A percentile compares a stretch with the other conserved stretches of the same genome.
Conservation (phyloP, 1,284 basidiomycete genomes). For the Mycena sp. region DNA sequence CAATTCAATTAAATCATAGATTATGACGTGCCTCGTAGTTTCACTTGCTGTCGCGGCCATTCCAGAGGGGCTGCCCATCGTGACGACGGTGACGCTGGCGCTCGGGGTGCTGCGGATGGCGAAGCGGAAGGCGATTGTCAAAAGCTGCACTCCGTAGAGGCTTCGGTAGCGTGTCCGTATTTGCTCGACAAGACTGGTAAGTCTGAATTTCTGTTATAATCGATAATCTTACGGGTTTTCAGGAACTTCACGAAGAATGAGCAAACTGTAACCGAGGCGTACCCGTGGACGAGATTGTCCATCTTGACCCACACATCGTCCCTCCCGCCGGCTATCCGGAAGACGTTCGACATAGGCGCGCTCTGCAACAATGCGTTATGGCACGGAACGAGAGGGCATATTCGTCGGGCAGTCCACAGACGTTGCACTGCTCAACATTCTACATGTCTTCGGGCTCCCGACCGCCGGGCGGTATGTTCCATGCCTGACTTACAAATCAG, state of each 20-base stretch:
- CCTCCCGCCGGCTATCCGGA: constrained; percentile 61
- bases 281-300: constrained; percentile 85
- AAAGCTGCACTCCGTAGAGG: constrained; percentile 96
- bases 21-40: constrained; percentile 56
- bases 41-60: constrained; percentile 98
- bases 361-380: constrained; percentile 78
- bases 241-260: constrained; percentile 98
- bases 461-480: constrained; percentile 71
- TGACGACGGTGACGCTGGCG: constrained; percentile 96
- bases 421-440: constrained; percentile 88
- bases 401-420: constrained; percentile 94
- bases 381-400: constrained; percentile 75
- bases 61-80: constrained; percentile 96
- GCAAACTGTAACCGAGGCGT: constrained; percentile 92
- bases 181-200: constrained; percentile 97
- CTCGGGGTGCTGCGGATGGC: constrained; percentile 95
- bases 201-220: constrained; percentile 9
- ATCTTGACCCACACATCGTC: constrained; percentile 63
- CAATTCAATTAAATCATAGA: neutral
- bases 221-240: neutral
- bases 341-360: constrained; percentile 72
- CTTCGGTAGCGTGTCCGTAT: constrained; percentile 96
- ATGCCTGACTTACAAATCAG: neutral
- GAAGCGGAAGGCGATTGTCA: constrained; percentile 94
- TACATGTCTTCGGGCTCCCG: constrained; percentile 77